Base-by-base conservation (phyloP, 2,329 filamentous ascomycete genomes). In the Tolypocladium endophyticum region DNA sequence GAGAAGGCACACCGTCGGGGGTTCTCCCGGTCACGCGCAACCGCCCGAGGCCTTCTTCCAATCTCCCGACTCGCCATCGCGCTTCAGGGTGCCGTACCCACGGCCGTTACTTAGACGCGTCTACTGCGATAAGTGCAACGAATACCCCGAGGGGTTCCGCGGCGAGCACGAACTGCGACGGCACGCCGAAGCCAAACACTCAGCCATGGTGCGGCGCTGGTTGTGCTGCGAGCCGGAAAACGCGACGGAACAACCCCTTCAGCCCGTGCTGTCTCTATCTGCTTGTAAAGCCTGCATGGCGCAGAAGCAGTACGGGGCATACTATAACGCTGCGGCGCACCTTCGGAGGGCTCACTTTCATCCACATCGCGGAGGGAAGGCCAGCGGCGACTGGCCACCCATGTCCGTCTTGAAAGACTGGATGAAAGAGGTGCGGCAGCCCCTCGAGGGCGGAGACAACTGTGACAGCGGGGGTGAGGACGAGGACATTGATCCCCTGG, bases 131-230 rank as follows among this genome's bases (percentile, higher is more conserved):
- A 83, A 88, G 66, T 97, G 92, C 76, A 86, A 87, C 64, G 89
- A 91, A 67, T 87, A 93, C 62, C 89, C 89, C 3, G 87, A 92
- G 62, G 92, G 92, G 6, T 97, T 96, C 72, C 87, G 92, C 54
- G 92, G 92, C 60, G 91, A 95, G 59, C 92, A 96, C 72, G 92
- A 97, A 72, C 79, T 92, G 56, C 80, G 87, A 59, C 81, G 89
- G 60, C 89, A 92, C 70, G 78, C 76, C 23, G 81, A 84, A 61
- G 81, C 81, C 6, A 83, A 83, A 61, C 81, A 84, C 64, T 80
- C 81, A 4, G 75, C 79, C 12, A 67, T 81, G 41, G 79, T 82
- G 35, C 81, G 80, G 67, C 73, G 79, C 66, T 84, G 80, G 80
- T 77, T 84, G 23, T 84, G 81, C 69, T 78, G 76, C 36, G 80